phyloP scores from a whole-genome alignment of 495 filamentous ascomycete species.

The Neurospora terricola region DNA sequence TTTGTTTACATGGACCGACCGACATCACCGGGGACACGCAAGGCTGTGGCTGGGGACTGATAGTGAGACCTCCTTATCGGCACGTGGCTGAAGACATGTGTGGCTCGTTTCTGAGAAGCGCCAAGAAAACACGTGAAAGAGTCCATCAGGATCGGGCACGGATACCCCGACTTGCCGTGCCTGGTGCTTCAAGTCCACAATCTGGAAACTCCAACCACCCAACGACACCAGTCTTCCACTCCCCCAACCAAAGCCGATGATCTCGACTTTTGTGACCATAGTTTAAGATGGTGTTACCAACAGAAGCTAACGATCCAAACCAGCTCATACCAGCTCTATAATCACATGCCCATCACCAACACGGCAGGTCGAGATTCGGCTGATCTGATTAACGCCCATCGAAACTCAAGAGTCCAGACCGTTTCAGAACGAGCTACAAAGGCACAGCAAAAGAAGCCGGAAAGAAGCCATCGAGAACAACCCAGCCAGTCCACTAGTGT shows the following conservation, averaged over 20 bases:
- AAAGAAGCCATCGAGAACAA: background rate
- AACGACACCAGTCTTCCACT: background rate
- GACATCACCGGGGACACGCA: background rate
- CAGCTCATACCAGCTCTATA: background rate
- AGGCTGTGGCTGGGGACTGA: background rate
- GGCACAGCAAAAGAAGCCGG: background rate
- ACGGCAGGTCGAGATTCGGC: background rate
- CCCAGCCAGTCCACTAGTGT: background rate
- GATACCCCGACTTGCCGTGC: background rate
- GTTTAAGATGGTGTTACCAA: background rate
- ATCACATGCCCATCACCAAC: background rate
- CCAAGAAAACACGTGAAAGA: background rate
- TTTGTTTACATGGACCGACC: background rate
- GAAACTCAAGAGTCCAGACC: background rate
- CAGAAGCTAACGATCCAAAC: background rate
- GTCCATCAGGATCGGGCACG: background rate
- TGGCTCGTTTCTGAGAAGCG: background rate
- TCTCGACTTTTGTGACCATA: background rate
- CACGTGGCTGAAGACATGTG: background rate
- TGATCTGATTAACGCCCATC: background rate
- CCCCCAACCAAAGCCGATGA: background rate
- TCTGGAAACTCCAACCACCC: background rate
- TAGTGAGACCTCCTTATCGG: background rate
- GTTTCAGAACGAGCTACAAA: background rate
- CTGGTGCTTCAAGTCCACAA: background rate